A percentile compares a stretch with the other conserved stretches of the same genome.
These are phyloP conservation scores for Monosporascus sp. DNA, from an alignment of 2,329 filamentous ascomycete species.

Conservation along the genomic window DNA sequence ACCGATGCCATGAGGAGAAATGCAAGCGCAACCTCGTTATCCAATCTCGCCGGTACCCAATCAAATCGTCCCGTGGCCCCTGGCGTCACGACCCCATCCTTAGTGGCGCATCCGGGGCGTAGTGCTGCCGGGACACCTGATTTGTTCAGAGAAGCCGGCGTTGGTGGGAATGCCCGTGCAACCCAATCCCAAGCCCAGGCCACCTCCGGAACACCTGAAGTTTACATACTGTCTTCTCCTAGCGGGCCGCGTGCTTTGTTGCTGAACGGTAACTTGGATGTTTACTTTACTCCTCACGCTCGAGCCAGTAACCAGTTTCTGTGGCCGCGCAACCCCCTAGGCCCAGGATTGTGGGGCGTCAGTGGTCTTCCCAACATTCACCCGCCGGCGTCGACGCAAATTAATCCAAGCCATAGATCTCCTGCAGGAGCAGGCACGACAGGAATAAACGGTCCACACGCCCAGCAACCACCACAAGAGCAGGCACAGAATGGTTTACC, in stretches of 20 bases:
- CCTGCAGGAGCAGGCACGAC: conserved; percentile 3
- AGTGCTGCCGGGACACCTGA: conserved; percentile 47
- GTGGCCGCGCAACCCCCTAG: conserved; percentile 7
- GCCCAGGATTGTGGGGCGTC: not conserved
- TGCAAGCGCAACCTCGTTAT: conserved; percentile 39
- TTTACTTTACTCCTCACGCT: conserved; percentile 44
- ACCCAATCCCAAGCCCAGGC: conserved; percentile 12
- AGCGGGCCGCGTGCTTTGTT: conserved; percentile 53
- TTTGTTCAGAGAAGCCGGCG: conserved; percentile 27
- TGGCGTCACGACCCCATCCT: conserved; percentile 36
- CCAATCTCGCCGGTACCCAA: conserved; percentile 27
- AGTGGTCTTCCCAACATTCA: conserved; percentile 4
- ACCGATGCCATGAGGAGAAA: conserved; percentile 47
- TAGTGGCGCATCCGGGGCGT: conserved; percentile 33
- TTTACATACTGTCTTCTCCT: conserved; percentile 58
- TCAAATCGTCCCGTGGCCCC: conserved; percentile 32
- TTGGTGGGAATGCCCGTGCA: conserved; percentile 20
- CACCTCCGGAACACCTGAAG: conserved; percentile 35
- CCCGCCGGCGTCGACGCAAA: conserved; percentile 10
- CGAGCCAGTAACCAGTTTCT: conserved; percentile 8
- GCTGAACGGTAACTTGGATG: conserved; percentile 44
- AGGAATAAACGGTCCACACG: conserved; percentile 17
- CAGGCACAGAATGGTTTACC: conserved; percentile 22
- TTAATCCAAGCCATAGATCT: conserved; percentile 7
- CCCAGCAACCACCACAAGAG: conserved; percentile 20